A percentile compares a stretch with the other conserved stretches of the same genome.
These are phyloP conservation scores for Staphylotrichum longicolle DNA, from an alignment of 495 filamentous ascomycete species.

Conservation along the genomic window DNA sequence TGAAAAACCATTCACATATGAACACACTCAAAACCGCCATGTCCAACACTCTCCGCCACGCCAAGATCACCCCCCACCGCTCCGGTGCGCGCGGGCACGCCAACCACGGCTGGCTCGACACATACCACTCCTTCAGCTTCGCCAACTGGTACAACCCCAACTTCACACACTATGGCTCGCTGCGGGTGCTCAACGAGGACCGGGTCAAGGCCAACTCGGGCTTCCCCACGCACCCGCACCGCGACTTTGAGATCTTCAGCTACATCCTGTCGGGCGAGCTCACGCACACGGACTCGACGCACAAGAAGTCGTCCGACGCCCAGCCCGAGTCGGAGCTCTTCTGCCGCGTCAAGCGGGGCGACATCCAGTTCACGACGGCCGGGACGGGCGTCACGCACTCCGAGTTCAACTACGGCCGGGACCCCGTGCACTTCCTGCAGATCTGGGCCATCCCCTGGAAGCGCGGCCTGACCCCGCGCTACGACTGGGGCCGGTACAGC, in stretches of 20 bases:
- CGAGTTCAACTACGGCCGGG: conserved; percentile 63
- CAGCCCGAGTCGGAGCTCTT: conserved; percentile 53
- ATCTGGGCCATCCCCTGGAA: conserved; percentile 78
- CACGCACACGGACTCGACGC: conserved; percentile 76
- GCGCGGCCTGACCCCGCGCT: conserved; percentile 63
- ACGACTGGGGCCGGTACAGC: conserved; percentile 64
- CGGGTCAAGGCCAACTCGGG: conserved; percentile 64
- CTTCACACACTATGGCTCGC: conserved; percentile 62
- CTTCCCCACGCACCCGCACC: conserved; percentile 78
- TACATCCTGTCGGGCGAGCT: conserved; percentile 78
- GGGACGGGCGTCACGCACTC: conserved; percentile 75
- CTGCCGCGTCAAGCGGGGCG: conserved; percentile 69
- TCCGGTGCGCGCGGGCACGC: conserved; percentile 65
- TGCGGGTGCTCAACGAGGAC: conserved; percentile 83
- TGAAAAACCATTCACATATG: background rate
- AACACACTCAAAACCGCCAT: conserved; percentile 44
- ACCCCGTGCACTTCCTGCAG: conserved; percentile 75
- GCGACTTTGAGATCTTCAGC: conserved; percentile 79
- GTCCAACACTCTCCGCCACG: conserved; percentile 58
- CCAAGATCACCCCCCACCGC: conserved; percentile 60
- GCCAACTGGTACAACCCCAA: conserved; percentile 67
- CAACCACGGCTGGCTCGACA: conserved; percentile 81
- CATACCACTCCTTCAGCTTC: conserved; percentile 80
- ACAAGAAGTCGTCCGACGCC: conserved; percentile 51
- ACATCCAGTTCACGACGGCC: conserved; percentile 81